These are phyloP conservation scores for Ustilaginoidea virens DNA, from an alignment of 2,329 filamentous ascomycete species.

Conservation along the genomic window DNA sequence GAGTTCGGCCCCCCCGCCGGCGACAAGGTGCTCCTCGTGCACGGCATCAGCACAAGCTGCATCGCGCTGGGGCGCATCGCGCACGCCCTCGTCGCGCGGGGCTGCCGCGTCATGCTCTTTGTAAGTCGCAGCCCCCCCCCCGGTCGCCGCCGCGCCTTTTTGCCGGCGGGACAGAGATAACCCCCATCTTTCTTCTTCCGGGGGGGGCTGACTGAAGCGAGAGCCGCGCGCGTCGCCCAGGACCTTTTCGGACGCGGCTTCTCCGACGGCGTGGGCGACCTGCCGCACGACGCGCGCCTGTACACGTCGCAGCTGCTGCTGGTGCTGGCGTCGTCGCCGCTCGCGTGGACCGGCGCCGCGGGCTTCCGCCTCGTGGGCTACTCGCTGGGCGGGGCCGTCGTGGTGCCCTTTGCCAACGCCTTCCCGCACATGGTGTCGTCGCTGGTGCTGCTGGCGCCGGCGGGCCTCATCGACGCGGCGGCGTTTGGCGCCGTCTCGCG, in stretches of 20 bases:
- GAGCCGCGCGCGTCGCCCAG: no score
- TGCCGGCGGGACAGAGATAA: no score
- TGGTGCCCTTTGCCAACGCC: slow-evolving; percentile 55
- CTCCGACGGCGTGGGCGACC: slow-evolving; percentile 45
- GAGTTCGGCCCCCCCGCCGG: slow-evolving; percentile 68
- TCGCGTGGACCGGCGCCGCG: slow-evolving; percentile 46
- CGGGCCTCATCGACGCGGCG: slow-evolving; percentile 50
- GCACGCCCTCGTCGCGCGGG: slow-evolving; percentile 46
- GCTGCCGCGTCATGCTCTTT: slow-evolving; percentile 71
- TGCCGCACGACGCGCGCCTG: slow-evolving; percentile 58
- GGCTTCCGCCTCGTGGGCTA: slow-evolving; percentile 61
- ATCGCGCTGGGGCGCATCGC: slow-evolving; percentile 56
- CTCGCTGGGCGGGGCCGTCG: slow-evolving; percentile 68
- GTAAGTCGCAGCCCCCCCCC: slow-evolving; percentile 18
- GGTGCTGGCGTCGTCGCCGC: slow-evolving; percentile 51
- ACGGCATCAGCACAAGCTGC: slow-evolving; percentile 74
- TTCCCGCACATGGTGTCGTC: slow-evolving; percentile 56
- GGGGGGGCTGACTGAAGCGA: no score
- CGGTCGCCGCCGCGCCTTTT: no score
- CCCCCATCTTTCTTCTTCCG: slow-evolving; percentile 5
- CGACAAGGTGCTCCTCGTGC: slow-evolving; percentile 60
- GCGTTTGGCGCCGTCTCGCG: slow-evolving; percentile 34
- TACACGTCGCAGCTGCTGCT: slow-evolving; percentile 60
- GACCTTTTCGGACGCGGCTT: slow-evolving; percentile 57
- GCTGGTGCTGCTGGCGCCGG: slow-evolving; percentile 64